phyloP scores from a whole-genome alignment of 139 green algal species.

The Chlorella sp. region DNA sequence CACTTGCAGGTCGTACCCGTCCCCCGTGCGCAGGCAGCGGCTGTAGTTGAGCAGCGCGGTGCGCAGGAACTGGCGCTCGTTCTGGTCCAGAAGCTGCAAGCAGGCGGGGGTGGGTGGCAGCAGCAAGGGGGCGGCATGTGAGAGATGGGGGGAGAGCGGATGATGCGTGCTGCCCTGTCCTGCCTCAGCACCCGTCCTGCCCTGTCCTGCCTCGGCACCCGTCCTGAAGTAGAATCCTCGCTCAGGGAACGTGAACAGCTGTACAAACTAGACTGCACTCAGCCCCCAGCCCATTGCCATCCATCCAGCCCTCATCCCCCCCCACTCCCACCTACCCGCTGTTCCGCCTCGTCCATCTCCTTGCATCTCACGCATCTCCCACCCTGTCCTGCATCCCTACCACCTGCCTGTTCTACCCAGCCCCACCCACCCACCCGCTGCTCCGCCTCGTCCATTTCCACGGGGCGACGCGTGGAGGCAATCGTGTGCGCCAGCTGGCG shows the following conservation, averaged over 20 bases:
- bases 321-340: background rate
- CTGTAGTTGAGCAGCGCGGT: constrained; percentile 71
- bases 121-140: background rate
- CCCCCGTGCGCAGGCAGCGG: constrained; percentile 62
- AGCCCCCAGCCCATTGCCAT: too few species aligned
- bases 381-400: too few species aligned
- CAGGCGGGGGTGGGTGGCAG: background rate
- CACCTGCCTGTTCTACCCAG: too few species aligned
- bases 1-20: constrained; percentile 69
- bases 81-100: constrained; percentile 45
- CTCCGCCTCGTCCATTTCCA: constrained; percentile 47
- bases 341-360: constrained; percentile 44
- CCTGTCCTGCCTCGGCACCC: too few species aligned
- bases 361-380: background rate
- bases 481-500: constrained; percentile 38
- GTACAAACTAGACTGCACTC: too few species aligned
- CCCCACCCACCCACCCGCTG: background rate
- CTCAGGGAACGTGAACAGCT: too few species aligned
- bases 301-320: too few species aligned
- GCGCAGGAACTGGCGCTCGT: constrained; percentile 55
- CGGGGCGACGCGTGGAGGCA: constrained; percentile 16
- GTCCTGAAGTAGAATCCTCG: too few species aligned
- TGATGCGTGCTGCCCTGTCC: background rate
- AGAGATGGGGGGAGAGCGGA: background rate
- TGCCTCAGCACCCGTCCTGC: too few species aligned